Percentiles rank a stretch among this genome's conserved stretches.
Conservation (phyloP, 2,329 filamentous ascomycete genomes). For the Ceratocystiopsis sp. region DNA sequence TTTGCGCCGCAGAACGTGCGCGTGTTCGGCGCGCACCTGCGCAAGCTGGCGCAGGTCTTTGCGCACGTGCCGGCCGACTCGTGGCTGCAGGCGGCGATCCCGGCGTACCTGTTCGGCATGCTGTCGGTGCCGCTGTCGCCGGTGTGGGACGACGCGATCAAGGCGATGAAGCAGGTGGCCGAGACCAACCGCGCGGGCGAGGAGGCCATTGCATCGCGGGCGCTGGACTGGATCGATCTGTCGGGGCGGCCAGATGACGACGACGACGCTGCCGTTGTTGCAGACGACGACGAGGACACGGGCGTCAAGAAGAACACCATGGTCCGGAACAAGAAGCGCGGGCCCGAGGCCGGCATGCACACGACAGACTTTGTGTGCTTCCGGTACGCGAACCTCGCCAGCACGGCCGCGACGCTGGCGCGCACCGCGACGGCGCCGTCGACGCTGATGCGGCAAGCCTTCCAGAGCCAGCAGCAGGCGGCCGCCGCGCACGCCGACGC, state of each 20-base stretch:
- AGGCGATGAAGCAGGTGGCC: slow-evolving; percentile 58
- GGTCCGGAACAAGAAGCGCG: too few relatives aligned
- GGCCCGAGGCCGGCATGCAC: slow-evolving; percentile 11
- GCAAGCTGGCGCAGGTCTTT: slow-evolving; percentile 51
- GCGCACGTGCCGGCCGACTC: slow-evolving; percentile 36
- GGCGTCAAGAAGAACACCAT: too few relatives aligned
- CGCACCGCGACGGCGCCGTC: slow-evolving; percentile 28
- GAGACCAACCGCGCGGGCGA: slow-evolving; percentile 51
- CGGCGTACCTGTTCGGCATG: slow-evolving; percentile 74
- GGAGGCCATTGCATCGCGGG: slow-evolving; percentile 50
- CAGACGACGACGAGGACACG: slow-evolving; percentile 22
- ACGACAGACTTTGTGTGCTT: slow-evolving; percentile 73
- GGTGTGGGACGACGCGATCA: slow-evolving; percentile 70
- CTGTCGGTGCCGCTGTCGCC: slow-evolving; percentile 72
- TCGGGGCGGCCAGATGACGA: slow-evolving; percentile 3
- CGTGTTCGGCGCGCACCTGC: slow-evolving; percentile 68
- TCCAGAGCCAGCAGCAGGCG: slow-evolving; percentile 45
- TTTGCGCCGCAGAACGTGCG: slow-evolving; percentile 61
- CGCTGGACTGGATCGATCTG: slow-evolving; percentile 60
- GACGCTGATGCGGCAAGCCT: slow-evolving; percentile 42
- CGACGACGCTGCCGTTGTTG: slow-evolving; percentile 39
- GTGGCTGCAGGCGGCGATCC: slow-evolving; percentile 56
- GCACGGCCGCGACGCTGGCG: too few relatives aligned
- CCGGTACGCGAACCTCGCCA: slow-evolving; percentile 36
- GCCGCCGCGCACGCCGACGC: slow-evolving; percentile 32